These are phyloP conservation scores for Salvia splendens DNA, from an alignment of 257 asterid species.

Conservation along the genomic window DNA sequence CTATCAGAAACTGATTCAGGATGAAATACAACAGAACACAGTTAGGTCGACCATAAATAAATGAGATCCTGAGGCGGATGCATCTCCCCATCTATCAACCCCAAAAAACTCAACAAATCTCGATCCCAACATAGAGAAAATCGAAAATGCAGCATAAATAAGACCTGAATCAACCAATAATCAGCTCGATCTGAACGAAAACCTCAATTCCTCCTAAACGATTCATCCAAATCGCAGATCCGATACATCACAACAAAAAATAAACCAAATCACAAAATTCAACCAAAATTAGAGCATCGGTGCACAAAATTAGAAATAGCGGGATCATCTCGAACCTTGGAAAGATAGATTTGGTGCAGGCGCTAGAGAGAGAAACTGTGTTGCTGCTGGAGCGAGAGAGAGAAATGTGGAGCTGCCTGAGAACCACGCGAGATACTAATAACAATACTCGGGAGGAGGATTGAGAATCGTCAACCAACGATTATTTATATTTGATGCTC, in stretches of 20 bases:
- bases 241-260: constrained; percentile 20
- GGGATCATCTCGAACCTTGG: constrained; percentile 35
- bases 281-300: constrained; percentile 25
- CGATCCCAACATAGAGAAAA: constrained; percentile 6
- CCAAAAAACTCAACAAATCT: constrained; percentile 6
- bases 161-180: constrained; percentile 23
- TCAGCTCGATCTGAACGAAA: constrained; percentile 25
- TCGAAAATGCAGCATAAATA: constrained; percentile 21
- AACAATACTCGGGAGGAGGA: constrained; percentile 34
- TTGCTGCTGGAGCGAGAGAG: constrained; percentile 15
- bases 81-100: constrained; percentile 1
- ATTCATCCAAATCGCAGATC: neutral
- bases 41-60: constrained; percentile 6
- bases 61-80: constrained; percentile 2
- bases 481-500: constrained; percentile 38
- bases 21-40: neutral
- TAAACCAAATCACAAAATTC: constrained; percentile 28
- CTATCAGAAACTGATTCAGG: neutral
- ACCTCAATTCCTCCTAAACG: neutral
- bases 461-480: constrained; percentile 36
- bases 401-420: constrained; percentile 43
- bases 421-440: constrained; percentile 33
- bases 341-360: constrained; percentile 30
- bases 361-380: constrained; percentile 29
- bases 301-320: neutral